phyloP scores from a whole-genome alignment of 768 basidiomycete genomes.

The Mrakia frigida region DNA sequence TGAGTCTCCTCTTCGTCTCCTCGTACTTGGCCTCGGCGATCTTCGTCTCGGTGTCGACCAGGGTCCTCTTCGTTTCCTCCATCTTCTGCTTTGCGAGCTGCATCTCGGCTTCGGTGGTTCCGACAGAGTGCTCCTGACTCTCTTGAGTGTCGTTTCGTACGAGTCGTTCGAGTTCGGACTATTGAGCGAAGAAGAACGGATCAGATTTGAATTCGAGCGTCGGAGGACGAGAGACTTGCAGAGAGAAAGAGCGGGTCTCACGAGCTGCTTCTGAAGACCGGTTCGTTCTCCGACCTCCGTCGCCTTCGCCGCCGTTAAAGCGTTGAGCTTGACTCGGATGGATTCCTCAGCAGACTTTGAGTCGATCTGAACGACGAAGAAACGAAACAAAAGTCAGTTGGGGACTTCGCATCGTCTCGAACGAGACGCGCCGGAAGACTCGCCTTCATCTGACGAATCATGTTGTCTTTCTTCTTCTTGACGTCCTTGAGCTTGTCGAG shows the following conservation, averaged over 20 bases:
- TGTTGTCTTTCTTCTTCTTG: slow-evolving; percentile 56
- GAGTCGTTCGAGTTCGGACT: slow-evolving; percentile 39
- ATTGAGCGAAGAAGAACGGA: neutral
- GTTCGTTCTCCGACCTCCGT: slow-evolving; percentile 40
- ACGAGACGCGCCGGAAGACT: slow-evolving; percentile 5
- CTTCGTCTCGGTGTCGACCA: neutral
- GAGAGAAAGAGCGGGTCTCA: slow-evolving; percentile 33
- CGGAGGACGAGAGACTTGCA: neutral
- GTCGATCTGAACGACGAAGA: slow-evolving; percentile 36
- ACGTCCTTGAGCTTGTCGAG: slow-evolving; percentile 59
- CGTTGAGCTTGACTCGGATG: slow-evolving; percentile 55
- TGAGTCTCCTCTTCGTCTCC: slow-evolving; percentile 2
- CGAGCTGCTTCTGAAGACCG: slow-evolving; percentile 40
- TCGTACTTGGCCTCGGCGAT: slow-evolving; percentile 21
- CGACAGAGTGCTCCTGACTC: slow-evolving; percentile 41
- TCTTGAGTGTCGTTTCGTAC: slow-evolving; percentile 39
- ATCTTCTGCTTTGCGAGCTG: slow-evolving; percentile 44
- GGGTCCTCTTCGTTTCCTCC: slow-evolving; percentile 51
- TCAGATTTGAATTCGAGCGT: neutral
- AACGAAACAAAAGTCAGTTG: neutral
- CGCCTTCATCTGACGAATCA: slow-evolving; percentile 61
- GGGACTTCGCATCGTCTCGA: neutral
- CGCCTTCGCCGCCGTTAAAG: slow-evolving; percentile 50
- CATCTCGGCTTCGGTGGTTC: slow-evolving; percentile 49
- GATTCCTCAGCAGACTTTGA: slow-evolving; percentile 46